Evolutionary conservation across 1,284 basidiomycete genomes (phyloP).

Genomic region (Ustilago sp.): DNA sequence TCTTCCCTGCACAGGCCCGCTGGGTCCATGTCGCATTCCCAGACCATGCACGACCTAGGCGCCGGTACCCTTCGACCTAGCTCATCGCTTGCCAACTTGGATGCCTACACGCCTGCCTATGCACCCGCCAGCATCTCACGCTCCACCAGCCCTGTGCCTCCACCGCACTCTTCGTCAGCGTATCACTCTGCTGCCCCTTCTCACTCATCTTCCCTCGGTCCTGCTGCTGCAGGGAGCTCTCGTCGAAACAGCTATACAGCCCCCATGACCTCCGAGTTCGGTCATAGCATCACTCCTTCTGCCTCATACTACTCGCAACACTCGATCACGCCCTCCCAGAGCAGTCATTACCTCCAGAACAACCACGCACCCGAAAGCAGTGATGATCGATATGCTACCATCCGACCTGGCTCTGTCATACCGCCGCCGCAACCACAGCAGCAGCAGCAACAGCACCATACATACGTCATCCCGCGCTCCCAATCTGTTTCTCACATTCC

Average conservation of each 20-base stretch:
- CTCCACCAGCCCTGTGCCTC: conserved; percentile 52
- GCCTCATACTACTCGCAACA: conserved; percentile 50
- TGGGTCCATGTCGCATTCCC: conserved; percentile 33
- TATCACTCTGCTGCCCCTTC: conserved; percentile 14
- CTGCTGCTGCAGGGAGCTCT: conserved; percentile 14
- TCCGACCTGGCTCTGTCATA: conserved; percentile 20
- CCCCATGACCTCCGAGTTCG: conserved; percentile 30
- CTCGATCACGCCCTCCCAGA: conserved; percentile 43
- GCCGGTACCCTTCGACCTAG: conserved; percentile 56
- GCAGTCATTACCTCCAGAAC: conserved; percentile 24
- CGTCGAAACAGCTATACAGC: conserved; percentile 36
- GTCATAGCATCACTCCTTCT: conserved; percentile 33
- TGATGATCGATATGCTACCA: conserved; percentile 45
- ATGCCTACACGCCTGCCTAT: conserved; percentile 63
- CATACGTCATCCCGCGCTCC: conserved; percentile 35
- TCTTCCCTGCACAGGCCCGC: conserved; percentile 25
- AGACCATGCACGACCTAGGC: conserved; percentile 53
- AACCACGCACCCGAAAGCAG: conserved; percentile 12
- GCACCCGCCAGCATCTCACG: conserved; percentile 57
- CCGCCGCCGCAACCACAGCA: conserved; percentile 10
- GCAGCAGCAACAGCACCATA: conserved; percentile 16
- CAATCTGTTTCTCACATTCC: conserved; percentile 42
- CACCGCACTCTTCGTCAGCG: conserved; percentile 31
- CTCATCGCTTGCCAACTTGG: conserved; percentile 60
- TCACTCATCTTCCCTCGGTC: conserved; percentile 16